Evolutionary conservation across 352 stramenopile species (phyloP), one percentile per base, ranked within the genome.

Genomic region (Aphanomyces astaci): DNA sequence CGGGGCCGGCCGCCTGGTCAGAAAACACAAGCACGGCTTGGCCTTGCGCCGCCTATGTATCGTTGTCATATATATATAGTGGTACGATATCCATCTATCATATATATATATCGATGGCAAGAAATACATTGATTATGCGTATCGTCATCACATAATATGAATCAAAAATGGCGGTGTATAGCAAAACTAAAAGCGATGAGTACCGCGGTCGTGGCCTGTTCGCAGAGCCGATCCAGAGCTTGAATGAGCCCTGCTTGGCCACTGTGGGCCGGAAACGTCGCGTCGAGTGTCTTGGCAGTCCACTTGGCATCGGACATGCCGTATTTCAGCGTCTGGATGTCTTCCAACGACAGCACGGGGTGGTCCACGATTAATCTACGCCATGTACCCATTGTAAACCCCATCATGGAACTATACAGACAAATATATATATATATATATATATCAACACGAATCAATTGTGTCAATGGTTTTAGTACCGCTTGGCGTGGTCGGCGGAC

Each of bases 121-220:
- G n/a, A n/a, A n/a, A n/a, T n/a, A n/a, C n/a, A n/a, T n/a, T n/a
- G n/a, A n/a, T n/a, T n/a, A n/a, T n/a, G n/a, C n/a, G n/a, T n/a
- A n/a, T n/a, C n/a, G n/a, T n/a, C n/a, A n/a, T n/a, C n/a, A n/a
- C n/a, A n/a, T n/a, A 48, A 39, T 68, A 36, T 24, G 46, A 9
- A 46, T 51, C 2, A 69, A 48, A 13, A 28, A 88, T 84, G n/a
- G 78, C 77, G 4, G 78, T 73, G 39, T 75, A 81, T 24, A 78
- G 75, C 56, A 85, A 90, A 70, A 43, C 15, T 43, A 7, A 15
- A 43, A 92, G n/a, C n/a, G n/a, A n/a, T n/a, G n/a, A n/a, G 83
- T 65, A 98, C 92, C 4, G 92, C 93, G 64, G 96, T 85, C 17
- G 88, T 93, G 33, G 92, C 93, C 71, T 98, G 87, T 73, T 97